A percentile compares a stretch with the other conserved stretches of the same genome.
These are phyloP conservation scores for Hypoxylon subgilvum DNA, from an alignment of 495 filamentous ascomycete species.

Conservation along the genomic window DNA sequence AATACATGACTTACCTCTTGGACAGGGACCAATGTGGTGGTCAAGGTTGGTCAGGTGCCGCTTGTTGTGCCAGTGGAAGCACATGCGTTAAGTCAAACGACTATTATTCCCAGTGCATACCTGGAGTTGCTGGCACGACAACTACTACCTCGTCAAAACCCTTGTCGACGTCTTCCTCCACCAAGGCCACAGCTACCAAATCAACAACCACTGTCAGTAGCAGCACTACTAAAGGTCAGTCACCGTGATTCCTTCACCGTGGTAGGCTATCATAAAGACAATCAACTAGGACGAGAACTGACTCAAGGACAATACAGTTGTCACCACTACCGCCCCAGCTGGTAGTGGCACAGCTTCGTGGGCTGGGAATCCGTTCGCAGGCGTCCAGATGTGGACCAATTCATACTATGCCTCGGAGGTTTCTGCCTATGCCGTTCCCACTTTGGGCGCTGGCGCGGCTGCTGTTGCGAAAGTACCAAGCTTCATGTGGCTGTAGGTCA, in stretches of 20 bases:
- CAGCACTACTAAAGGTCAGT: constrained; percentile 11
- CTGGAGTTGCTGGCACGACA: constrained; percentile 22
- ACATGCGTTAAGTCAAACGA: constrained; percentile 51
- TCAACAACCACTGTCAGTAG: constrained; percentile 14
- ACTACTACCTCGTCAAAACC: neutral
- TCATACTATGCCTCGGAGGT: constrained; percentile 65
- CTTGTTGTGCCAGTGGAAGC: constrained; percentile 53
- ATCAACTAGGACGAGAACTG: neutral
- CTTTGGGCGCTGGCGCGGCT: constrained; percentile 50
- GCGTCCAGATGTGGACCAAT: constrained; percentile 62
- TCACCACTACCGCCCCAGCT: constrained; percentile 19
- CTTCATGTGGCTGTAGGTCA: constrained; percentile 63
- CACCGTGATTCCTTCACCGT: neutral
- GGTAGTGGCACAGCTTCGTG: constrained; percentile 43
- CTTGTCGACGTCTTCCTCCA: neutral
- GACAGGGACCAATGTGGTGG: constrained; percentile 59
- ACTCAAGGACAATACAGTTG: neutral
- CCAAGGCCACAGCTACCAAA: neutral
- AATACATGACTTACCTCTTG: neutral
- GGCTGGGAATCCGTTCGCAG: constrained; percentile 60
- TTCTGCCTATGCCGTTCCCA: constrained; percentile 57
- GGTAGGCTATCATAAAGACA: too few species aligned
- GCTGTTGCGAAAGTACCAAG: constrained; percentile 61
- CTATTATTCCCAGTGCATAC: constrained; percentile 60
- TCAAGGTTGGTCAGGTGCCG: constrained; percentile 52